Percentiles rank a stretch among this genome's conserved stretches.
These are phyloP conservation scores for Cryptosporidium baileyi DNA, from an alignment of 169 alveolate genomes.

Conservation along the genomic window DNA sequence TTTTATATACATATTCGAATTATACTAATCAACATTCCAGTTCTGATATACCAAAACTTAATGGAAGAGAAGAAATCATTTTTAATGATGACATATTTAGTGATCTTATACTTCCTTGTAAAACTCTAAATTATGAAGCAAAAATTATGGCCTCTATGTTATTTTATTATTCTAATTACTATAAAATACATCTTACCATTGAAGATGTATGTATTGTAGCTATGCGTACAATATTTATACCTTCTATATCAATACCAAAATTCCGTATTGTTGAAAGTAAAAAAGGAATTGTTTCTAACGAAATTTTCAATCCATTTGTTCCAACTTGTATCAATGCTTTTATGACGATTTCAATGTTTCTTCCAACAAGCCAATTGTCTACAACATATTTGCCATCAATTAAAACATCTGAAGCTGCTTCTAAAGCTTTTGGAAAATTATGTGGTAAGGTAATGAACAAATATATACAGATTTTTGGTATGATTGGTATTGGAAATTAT, in stretches of 20 bases:
- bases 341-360: constrained; percentile 30
- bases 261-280: neutral
- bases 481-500: constrained; percentile 58
- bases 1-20: neutral
- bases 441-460: constrained; percentile 49
- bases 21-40: neutral
- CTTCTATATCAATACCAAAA: constrained; percentile 48
- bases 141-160: constrained; percentile 50
- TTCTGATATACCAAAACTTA: constrained; percentile 24
- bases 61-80: constrained; percentile 17
- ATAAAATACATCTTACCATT: neutral
- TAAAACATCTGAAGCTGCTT: constrained; percentile 40
- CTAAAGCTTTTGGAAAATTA: constrained; percentile 37
- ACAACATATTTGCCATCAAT: constrained; percentile 3
- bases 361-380: constrained; percentile 11
- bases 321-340: constrained; percentile 57
- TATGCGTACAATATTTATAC: constrained; percentile 20
- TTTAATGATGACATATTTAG: constrained; percentile 59
- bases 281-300: constrained; percentile 29
- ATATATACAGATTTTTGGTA: constrained; percentile 35
- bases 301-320: constrained; percentile 27
- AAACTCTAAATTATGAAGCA: constrained; percentile 45
- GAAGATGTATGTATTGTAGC: constrained; percentile 53
- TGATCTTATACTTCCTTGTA: constrained; percentile 52
- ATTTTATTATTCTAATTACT: neutral